These are phyloP conservation scores for Cutaneotrichosporon sp. DNA, from an alignment of 1,284 basidiomycete species.

Conservation along the genomic window DNA sequence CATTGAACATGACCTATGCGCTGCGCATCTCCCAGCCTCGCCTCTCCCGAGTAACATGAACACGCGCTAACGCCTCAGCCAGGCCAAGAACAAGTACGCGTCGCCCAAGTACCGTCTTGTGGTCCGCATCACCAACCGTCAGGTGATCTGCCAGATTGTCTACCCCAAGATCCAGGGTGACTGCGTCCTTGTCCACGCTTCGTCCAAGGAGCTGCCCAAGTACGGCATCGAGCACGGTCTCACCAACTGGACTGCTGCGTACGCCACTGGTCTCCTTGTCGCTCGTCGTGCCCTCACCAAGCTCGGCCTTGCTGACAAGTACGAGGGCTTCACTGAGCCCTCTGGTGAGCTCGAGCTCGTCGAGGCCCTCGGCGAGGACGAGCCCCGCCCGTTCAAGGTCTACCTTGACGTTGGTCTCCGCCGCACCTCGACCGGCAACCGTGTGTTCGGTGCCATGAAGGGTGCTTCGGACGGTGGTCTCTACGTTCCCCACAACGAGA, in stretches of 20 bases:
- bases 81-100: slow-evolving; percentile 99
- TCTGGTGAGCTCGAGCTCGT: slow-evolving; percentile 79
- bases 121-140: slow-evolving; percentile 74
- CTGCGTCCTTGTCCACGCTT: slow-evolving; percentile 81
- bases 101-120: slow-evolving; percentile 98
- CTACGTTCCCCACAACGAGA: slow-evolving; percentile 95
- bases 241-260: slow-evolving; percentile 98
- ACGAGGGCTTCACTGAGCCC: slow-evolving; percentile 90
- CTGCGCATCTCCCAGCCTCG: too few relatives aligned
- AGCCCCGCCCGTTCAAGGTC: slow-evolving; percentile 95
- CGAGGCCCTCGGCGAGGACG: slow-evolving; percentile 84
- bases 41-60: too few relatives aligned
- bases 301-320: slow-evolving; percentile 96
- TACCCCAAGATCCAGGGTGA: slow-evolving; percentile 98
- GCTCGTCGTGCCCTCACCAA: slow-evolving; percentile 94
- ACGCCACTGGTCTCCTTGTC: slow-evolving; percentile 92
- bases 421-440: slow-evolving; percentile 95
- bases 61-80: slow-evolving; percentile 51
- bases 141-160: slow-evolving; percentile 87
- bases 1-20: too few relatives aligned
- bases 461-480: slow-evolving; percentile 98
- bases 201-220: slow-evolving; percentile 84
- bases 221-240: slow-evolving; percentile 99
- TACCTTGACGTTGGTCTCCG: slow-evolving; percentile 98
- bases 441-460: slow-evolving; percentile 98